These are phyloP conservation scores for Actinomortierella ambigua DNA, from an alignment of 371 early-diverging fungal genomes.

Conservation along the genomic window DNA sequence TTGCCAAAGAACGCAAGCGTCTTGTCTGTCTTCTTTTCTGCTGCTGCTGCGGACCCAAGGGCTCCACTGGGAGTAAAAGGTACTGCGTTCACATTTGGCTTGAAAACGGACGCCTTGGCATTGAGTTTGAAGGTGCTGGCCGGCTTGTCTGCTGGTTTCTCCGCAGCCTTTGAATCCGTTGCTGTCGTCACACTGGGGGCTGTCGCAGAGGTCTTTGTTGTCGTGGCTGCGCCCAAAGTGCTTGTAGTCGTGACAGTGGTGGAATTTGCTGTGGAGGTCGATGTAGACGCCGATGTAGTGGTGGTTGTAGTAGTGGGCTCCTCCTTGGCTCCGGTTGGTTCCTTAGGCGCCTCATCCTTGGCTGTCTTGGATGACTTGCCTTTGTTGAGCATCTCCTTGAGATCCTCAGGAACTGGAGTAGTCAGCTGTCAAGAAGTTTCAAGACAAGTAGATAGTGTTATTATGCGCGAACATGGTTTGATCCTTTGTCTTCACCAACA, in stretches of 20 bases:
- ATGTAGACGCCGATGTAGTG: conserved; percentile 8
- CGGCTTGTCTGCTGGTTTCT: conserved; percentile 26
- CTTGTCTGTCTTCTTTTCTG: conserved; percentile 28
- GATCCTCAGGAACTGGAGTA: conserved; percentile 78
- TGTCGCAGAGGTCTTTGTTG: conserved; percentile 17
- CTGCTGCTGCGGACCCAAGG: neutral
- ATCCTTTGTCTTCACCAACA: conserved; percentile 25
- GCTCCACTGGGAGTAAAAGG: conserved; percentile 71
- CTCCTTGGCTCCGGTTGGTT: conserved; percentile 18
- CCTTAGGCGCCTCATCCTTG: conserved; percentile 8
- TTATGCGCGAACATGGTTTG: too few relatives aligned
- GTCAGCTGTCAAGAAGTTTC: conserved; percentile 51
- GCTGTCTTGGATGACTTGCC: conserved; percentile 33
- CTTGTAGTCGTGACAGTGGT: conserved; percentile 12
- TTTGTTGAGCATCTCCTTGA: conserved; percentile 65
- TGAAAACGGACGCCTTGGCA: conserved; percentile 86
- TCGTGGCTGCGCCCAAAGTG: conserved; percentile 7
- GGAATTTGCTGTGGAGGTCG: conserved; percentile 13
- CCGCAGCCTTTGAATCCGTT: conserved; percentile 10
- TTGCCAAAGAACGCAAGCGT: conserved; percentile 45
- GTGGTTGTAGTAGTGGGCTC: conserved; percentile 15
- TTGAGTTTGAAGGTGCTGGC: conserved; percentile 75
- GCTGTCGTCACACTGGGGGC: conserved; percentile 13
- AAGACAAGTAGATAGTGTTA: too few relatives aligned
- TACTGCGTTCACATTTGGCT: conserved; percentile 81